Base-by-base conservation (phyloP, 257 asterid species). In the Solanum pinnatisectum region DNA sequence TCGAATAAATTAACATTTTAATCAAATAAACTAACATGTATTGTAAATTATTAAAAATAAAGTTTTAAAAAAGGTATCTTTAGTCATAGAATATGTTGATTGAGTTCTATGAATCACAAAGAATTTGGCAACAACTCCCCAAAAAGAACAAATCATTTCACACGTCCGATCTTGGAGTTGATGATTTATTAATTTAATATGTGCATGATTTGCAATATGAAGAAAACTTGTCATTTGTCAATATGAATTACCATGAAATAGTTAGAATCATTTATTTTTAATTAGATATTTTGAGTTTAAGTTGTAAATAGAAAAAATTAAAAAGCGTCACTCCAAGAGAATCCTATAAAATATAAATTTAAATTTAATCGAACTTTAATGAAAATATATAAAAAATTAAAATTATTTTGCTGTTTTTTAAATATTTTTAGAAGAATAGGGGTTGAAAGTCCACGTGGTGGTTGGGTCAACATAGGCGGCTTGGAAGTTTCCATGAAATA, bases 391-490 rank as follows among this genome's bases (percentile, higher is more conserved):
- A 2, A 3, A 1, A 11, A 63, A 60, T 60, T 22, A 9, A 49
- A 39, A 14, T 0, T 15, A 15, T 49, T 15, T 46, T 46, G 0
- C 23, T 3, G 0, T 59, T 8, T 9, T 60, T 6, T 8, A 0
- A 3, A n/a, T 56, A 6, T 56, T 56, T 56, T 39, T 76, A 22
- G 25, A 84, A 30, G n/a, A 8, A 13, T 0, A 23, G 5, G 32
- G 49, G 23, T 5, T 32, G 23, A 30, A 77, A 10, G 35, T 79
- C 84, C 87, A 88, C 89, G 85, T 87, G 87, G 87, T 63, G 40
- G 71, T 12, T 60, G 42, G 56, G 94, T 91, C 94, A 90, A 86
- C 70, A 87, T 65, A 52, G 93, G 91, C 92, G 89, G 92, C 93
- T 89, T 20, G 20, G 89, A 83, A 84, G 85, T 86, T 85, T 90